Base-by-base conservation (phyloP, 192 early-diverging fungal genomes). In the Dispira parvispora region DNA sequence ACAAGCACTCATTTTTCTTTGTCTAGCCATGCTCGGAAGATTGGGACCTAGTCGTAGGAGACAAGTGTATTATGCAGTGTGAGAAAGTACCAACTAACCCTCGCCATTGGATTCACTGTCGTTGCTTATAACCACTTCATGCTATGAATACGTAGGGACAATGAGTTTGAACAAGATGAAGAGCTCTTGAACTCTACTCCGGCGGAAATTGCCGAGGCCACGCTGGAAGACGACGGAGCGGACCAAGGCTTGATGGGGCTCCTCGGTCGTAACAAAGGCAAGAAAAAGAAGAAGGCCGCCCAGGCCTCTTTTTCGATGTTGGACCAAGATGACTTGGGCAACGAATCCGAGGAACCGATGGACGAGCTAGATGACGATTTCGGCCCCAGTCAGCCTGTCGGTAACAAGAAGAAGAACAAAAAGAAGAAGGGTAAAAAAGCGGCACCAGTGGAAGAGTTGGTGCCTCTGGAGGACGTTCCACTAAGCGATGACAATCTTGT, bases 381-480 rank as follows among this genome's bases (percentile, higher is more conserved):
- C 63, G 50, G 65, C 64, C 18, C 21, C 64, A 12, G 70, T 72
- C 77, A 75, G 63, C 47, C 62, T 45, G 77, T 72, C 53, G 70
- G 65, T 52, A 69, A 74, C 58, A 65, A 70, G 67, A 62, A 65
- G 44, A 82, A 81, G 63, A 71, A 70, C 54, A 77, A 79, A 66
- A 82, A 83, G 65, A 84, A 84, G 69, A 73, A 71, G 25, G 76
- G 68, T 20, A 61, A 61, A 25, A 26, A 16, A 12, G 9, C 50
- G 10, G 10, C 50, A n/a, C 14, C 55, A 27, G 14, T 8, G 16
- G 27, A 57, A 9, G 55, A 57, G 79, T 76, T 23, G 66, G 67
- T 18, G 63, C 87, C 61, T 75, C 75, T 50, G 80, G 78, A 43
- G 65, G 80, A 43, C 73, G 71, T 67, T 75, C 78, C 74, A 62